Conservation (phyloP, 768 basidiomycete species). For the Strobilomyces confusus region DNA sequence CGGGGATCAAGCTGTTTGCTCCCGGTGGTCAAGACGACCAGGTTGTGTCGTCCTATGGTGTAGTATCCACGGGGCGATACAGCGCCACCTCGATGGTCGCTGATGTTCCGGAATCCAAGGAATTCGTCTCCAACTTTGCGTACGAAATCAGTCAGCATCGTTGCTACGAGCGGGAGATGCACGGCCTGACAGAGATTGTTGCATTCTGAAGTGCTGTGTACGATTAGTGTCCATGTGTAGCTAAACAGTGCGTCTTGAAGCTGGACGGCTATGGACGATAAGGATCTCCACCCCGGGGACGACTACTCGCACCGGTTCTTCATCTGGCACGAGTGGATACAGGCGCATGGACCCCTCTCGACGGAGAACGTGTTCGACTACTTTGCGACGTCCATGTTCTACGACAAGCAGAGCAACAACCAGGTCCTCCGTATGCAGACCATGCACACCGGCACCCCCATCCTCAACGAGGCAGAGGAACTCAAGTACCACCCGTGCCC, state of each 20-base stretch:
- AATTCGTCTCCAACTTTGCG: constrained; percentile 56
- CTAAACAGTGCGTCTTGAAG: too few species aligned
- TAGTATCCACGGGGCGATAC: constrained; percentile 59
- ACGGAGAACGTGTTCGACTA: constrained; percentile 83
- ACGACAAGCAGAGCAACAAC: constrained; percentile 92
- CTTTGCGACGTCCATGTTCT: constrained; percentile 89
- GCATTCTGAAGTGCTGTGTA: constrained; percentile 37
- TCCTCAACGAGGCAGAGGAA: constrained; percentile 80
- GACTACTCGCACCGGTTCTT: constrained; percentile 82
- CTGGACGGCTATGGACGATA: constrained; percentile 49
- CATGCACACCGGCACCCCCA: constrained; percentile 72
- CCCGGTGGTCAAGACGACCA: constrained; percentile 26
- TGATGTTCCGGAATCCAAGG: constrained; percentile 44
- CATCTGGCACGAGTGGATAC: constrained; percentile 90
- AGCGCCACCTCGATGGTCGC: constrained; percentile 32
- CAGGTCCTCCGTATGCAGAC: constrained; percentile 93
- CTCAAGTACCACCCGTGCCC: constrained; percentile 48
- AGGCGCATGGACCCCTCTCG: constrained; percentile 77
- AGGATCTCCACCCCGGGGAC: constrained; percentile 73
- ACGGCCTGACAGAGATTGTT: constrained; percentile 50
- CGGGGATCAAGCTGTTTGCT: constrained; percentile 41
- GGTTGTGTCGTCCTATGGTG: constrained; percentile 55
- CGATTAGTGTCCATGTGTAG: constrained; percentile 1
- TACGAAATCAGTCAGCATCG: constrained; percentile 64
- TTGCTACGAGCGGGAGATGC: constrained; percentile 58